These are phyloP conservation scores for Mycena venus DNA, from an alignment of 768 basidiomycete species.

Conservation along the genomic window DNA sequence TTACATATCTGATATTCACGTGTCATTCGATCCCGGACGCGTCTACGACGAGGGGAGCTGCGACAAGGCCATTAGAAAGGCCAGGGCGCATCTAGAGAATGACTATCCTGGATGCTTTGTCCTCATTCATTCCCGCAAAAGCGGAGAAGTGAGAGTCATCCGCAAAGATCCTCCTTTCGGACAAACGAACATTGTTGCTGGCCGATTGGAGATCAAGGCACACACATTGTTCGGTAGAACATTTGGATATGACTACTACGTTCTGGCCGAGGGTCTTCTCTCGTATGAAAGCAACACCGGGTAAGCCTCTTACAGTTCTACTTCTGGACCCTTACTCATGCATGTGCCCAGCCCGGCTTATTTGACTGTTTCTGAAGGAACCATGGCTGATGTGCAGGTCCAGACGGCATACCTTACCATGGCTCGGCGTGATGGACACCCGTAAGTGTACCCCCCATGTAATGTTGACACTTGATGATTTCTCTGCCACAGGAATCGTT, in stretches of 20 bases:
- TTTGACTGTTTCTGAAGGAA: neutral
- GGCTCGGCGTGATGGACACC: neutral
- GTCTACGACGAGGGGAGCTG: neutral
- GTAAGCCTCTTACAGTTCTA: neutral
- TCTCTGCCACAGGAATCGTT: neutral
- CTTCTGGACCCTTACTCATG: neutral
- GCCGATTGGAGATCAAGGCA: neutral
- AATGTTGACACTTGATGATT: neutral
- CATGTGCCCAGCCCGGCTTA: neutral
- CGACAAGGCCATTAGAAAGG: neutral
- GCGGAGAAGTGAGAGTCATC: neutral
- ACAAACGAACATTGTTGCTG: too few species aligned
- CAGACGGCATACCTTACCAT: neutral
- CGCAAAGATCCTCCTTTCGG: neutral
- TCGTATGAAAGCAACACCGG: neutral
- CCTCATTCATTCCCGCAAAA: neutral
- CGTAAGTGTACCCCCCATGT: neutral
- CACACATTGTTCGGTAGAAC: neutral
- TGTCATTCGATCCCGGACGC: neutral
- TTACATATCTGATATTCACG: neutral
- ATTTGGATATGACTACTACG: neutral
- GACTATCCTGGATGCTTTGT: neutral
- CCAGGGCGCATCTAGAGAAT: neutral
- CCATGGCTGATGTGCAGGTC: neutral
- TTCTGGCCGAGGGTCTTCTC: neutral